These are phyloP conservation scores for Colletotrichum tofieldiae DNA, from an alignment of 2,329 filamentous ascomycete genomes.

Conservation along the genomic window DNA sequence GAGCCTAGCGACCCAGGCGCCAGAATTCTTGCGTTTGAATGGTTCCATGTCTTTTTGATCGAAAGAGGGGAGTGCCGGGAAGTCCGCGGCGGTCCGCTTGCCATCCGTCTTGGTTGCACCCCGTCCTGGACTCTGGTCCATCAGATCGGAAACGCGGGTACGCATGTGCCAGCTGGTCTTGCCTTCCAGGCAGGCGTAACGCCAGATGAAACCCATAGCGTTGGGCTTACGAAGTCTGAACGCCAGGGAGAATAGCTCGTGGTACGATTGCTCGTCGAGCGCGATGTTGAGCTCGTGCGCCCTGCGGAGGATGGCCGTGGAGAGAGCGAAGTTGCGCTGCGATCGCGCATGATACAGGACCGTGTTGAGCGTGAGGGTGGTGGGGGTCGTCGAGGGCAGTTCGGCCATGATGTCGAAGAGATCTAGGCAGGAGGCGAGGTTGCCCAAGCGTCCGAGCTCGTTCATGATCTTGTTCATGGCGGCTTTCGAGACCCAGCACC, in stretches of 20 bases:
- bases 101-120: neutral
- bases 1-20: neutral
- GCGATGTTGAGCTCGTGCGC: slow-evolving; percentile 43
- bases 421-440: slow-evolving; percentile 47
- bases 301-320: slow-evolving; percentile 51
- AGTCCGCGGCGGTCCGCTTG: neutral
- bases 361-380: slow-evolving; percentile 54
- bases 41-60: slow-evolving; percentile 6
- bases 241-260: slow-evolving; percentile 57
- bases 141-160: slow-evolving; percentile 40
- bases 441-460: slow-evolving; percentile 59
- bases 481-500: slow-evolving; percentile 59
- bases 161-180: slow-evolving; percentile 50
- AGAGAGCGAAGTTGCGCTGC: slow-evolving; percentile 51
- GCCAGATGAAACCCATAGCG: slow-evolving; percentile 52
- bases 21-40: neutral
- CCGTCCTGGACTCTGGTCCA: neutral
- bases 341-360: slow-evolving; percentile 53
- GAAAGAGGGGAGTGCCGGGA: slow-evolving; percentile 23
- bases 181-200: slow-evolving; percentile 50
- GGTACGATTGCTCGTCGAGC: slow-evolving; percentile 54
- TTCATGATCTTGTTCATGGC: slow-evolving; percentile 58
- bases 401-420: slow-evolving; percentile 49
- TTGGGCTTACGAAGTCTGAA: slow-evolving; percentile 52
- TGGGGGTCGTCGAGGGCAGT: slow-evolving; percentile 5